Percentiles rank a stretch among this genome's conserved stretches.
Evolutionary conservation across 768 basidiomycete species (phyloP).

Genomic region (Kwoniella pini): DNA sequence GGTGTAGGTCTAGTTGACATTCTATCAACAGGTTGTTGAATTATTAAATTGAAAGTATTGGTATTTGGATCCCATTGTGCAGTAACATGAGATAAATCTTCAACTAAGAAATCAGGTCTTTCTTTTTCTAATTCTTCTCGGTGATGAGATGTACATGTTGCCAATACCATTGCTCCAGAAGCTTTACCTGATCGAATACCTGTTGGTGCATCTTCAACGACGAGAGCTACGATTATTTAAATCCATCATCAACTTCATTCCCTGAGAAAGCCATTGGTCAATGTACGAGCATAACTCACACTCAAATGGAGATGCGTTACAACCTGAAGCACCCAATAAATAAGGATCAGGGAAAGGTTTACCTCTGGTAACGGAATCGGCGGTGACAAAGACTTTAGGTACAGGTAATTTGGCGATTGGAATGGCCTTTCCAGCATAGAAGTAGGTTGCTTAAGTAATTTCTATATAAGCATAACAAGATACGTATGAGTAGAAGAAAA

Average conservation of each 20-base stretch:
- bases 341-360: constrained; percentile 89
- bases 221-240: too few relatives aligned
- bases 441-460: constrained; percentile 70
- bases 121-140: constrained; percentile 60
- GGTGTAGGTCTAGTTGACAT: constrained; percentile 48
- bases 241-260: background rate
- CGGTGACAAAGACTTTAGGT: constrained; percentile 66
- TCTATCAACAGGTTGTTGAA: constrained; percentile 53
- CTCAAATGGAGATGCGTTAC: constrained; percentile 62
- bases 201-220: constrained; percentile 78
- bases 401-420: constrained; percentile 65
- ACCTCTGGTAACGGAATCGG: constrained; percentile 72
- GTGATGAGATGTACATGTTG: constrained; percentile 68
- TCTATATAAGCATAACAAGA: too few relatives aligned
- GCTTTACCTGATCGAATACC: constrained; percentile 76
- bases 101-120: constrained; percentile 55
- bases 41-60: constrained; percentile 48
- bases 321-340: constrained; percentile 70
- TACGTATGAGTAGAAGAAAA: too few relatives aligned
- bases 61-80: constrained; percentile 49
- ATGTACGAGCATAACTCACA: constrained; percentile 57
- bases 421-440: constrained; percentile 73
- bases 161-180: constrained; percentile 74
- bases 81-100: constrained; percentile 52
- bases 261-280: too few relatives aligned